Base-by-base conservation (phyloP, 345 rosid species). In the Citrus sp. region DNA sequence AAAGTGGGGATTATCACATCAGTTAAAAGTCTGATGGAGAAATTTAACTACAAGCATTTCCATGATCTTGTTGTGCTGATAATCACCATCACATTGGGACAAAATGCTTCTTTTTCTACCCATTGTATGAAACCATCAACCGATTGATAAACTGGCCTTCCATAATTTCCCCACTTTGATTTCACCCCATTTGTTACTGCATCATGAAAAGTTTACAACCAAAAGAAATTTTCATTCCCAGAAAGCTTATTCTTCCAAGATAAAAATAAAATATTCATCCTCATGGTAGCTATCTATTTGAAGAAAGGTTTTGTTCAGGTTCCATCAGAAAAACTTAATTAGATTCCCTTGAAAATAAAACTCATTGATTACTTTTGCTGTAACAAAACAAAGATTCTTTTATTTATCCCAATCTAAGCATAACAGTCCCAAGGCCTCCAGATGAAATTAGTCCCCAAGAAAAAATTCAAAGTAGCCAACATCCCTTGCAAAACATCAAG, bases 391-490 rank as follows among this genome's bases (percentile, higher is more conserved):
- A n/a, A n/a, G n/a, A n/a, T n/a, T n/a, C n/a, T n/a, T n/a, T n/a
- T n/a, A n/a, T n/a, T n/a, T n/a, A n/a, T n/a, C n/a, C n/a, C n/a
- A n/a, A n/a, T n/a, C n/a, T n/a, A n/a, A n/a, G 72, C 81, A 81
- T 77, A 32, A 76, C 80, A 21, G 84, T 78, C 25, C 77, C 55
- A 30, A 81, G 75, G 56, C 84, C 78, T 9, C 80, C 78, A 2
- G 84, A 35, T 77, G 74, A 35, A 35, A 35, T 79, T 78, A 27
- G 79, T 82, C 58, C 81, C 84, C 4, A 78, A 60, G 9, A 78
- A 69, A 55, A 73, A 80, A 55, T 82, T 82, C 81, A 12, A 78
- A 78, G 68, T 71, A 77, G 66, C 49, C 82, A 40, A 51, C 82
- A 79, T 65, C 71, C 77, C 73, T 49, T 49, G 70, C 85, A 13